Evolutionary conservation across 148 eudicot species (phyloP).

Genomic region (Amaranthus cruentus): DNA sequence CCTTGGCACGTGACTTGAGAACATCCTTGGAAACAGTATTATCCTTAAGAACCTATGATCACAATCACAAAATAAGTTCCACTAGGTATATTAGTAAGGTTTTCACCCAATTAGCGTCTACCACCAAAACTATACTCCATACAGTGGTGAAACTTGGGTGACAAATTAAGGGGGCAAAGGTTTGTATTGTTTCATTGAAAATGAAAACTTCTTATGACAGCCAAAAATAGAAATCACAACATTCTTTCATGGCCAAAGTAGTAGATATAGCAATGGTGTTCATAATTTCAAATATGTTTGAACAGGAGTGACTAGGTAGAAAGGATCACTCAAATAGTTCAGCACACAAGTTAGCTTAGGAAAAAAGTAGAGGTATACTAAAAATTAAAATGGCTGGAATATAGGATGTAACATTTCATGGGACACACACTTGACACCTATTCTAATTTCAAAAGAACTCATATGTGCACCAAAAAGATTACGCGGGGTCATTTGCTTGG

Average conservation of each 20-base stretch:
- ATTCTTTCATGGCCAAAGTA: no score
- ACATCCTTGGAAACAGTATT: constrained; percentile 59
- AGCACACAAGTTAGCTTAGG: background rate
- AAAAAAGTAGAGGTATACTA: background rate
- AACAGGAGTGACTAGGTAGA: no score
- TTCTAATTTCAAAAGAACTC: background rate
- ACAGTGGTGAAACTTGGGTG: no score
- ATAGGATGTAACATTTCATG: constrained; percentile 1
- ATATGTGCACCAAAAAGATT: background rate
- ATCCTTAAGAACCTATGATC: constrained; percentile 70
- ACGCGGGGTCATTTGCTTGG: background rate
- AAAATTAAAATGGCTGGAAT: no score
- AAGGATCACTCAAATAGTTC: background rate
- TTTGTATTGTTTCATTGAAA: no score
- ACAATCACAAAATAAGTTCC: constrained; percentile 9
- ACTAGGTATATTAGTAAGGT: background rate
- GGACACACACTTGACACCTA: background rate
- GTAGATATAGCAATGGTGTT: no score
- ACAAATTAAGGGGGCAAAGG: no score
- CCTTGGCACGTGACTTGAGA: constrained; percentile 67
- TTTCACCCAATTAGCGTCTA: background rate
- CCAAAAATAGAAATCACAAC: no score
- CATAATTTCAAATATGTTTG: no score
- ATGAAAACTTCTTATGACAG: no score
- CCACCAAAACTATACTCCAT: background rate